phyloP scores from a whole-genome alignment of 2,329 filamentous ascomycete species.

The Truncatella angustata region DNA sequence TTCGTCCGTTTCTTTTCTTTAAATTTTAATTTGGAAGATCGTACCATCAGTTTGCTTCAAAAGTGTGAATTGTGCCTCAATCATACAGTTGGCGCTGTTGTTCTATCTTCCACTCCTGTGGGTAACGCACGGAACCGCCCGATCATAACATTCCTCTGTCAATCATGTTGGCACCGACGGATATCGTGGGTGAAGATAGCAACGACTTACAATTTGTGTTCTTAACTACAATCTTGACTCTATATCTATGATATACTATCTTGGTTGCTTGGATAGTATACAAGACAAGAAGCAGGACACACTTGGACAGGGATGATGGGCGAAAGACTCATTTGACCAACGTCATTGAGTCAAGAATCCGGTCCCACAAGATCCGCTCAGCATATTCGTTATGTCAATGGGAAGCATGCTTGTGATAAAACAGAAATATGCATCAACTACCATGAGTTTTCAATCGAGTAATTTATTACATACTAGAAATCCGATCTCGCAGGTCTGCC shows the following conservation, averaged over 20 bases:
- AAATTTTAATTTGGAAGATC: too few relatives aligned
- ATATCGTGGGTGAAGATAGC: not conserved
- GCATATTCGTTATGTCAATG: not conserved
- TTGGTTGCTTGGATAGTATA: too few relatives aligned
- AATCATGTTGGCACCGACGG: not conserved
- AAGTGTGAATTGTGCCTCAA: too few relatives aligned
- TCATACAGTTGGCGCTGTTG: too few relatives aligned
- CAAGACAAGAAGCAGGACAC: too few relatives aligned
- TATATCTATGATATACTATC: too few relatives aligned
- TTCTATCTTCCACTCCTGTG: not conserved
- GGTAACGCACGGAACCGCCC: not conserved
- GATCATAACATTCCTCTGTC: not conserved
- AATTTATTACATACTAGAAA: not conserved
- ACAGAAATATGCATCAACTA: not conserved
- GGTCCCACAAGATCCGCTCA: not conserved
- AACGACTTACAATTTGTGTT: too few relatives aligned
- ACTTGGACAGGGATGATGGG: too few relatives aligned
- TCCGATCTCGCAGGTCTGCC: slow-evolving; percentile 7
- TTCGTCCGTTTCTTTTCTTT: too few relatives aligned
- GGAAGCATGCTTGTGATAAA: not conserved
- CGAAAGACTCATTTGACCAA: too few relatives aligned
- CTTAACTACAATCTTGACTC: too few relatives aligned
- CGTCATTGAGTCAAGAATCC: not conserved
- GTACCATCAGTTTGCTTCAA: too few relatives aligned
- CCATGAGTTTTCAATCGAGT: not conserved